Evolutionary conservation across 805 yeast species (phyloP).

Genomic region (Saturnispora dispora): DNA sequence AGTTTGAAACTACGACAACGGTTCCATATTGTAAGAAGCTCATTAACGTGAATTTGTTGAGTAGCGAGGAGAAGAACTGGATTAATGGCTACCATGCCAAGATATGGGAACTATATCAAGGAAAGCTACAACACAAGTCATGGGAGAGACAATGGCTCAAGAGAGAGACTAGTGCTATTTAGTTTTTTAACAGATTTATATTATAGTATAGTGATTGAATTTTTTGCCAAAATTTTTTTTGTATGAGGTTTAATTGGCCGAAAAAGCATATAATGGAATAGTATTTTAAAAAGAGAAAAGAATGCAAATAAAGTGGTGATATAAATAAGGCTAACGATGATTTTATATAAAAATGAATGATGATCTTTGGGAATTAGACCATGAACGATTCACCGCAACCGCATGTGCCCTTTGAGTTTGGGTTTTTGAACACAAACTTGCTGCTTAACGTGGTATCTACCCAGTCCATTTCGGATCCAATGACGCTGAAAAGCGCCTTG

Average conservation of each 20-base stretch:
- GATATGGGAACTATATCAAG: conserved; percentile 37
- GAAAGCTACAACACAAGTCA: conserved; percentile 30
- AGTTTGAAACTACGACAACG: conserved; percentile 48
- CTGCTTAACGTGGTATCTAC: conserved; percentile 84
- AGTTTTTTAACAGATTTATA: neutral
- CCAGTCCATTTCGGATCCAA: conserved; percentile 99
- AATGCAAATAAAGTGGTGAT: neutral
- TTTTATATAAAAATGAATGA: no score
- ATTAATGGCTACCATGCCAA: conserved; percentile 39
- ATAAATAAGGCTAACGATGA: neutral
- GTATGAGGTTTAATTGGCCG: neutral
- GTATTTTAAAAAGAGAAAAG: neutral
- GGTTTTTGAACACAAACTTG: conserved; percentile 87
- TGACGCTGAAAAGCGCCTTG: conserved; percentile 89
- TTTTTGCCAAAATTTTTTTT: neutral
- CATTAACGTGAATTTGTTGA: conserved; percentile 37
- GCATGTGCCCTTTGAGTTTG: conserved; percentile 95
- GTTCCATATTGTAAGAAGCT: conserved; percentile 49
- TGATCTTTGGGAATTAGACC: conserved; percentile 42
- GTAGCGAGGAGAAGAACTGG: conserved; percentile 39
- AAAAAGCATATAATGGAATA: neutral
- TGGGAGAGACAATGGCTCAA: conserved; percentile 40
- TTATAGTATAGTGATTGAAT: neutral
- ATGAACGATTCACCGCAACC: conserved; percentile 98
- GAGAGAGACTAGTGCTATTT: conserved; percentile 34